A percentile compares a stretch with the other conserved stretches of the same genome.
Conservation (phyloP, 2,329 filamentous ascomycete species). For the Periconia sp. region DNA sequence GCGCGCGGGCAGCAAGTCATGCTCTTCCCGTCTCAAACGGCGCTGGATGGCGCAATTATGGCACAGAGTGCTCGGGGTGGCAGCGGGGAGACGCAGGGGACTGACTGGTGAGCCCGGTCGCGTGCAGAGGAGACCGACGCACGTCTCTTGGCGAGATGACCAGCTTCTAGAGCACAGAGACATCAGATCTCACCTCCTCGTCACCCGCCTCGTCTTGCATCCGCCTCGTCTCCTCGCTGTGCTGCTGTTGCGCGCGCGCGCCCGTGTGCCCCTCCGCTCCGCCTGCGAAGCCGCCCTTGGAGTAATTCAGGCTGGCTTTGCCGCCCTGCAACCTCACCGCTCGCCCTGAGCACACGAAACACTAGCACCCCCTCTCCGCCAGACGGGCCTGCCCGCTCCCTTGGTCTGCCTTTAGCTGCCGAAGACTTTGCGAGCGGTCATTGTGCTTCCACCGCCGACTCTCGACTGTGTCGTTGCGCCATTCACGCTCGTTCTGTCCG, state of each 20-base stretch:
- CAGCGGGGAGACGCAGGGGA: constrained; percentile 6
- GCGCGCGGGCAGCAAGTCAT: constrained; percentile 8
- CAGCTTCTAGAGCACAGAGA: not conserved
- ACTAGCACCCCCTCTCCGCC: constrained; percentile 22
- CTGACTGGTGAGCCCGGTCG: too few relatives aligned
- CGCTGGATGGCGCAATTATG: constrained; percentile 8
- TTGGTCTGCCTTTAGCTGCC: not conserved
- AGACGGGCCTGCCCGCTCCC: constrained; percentile 6
- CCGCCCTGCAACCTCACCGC: constrained; percentile 11
- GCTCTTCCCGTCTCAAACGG: constrained; percentile 14
- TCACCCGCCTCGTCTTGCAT: constrained; percentile 15
- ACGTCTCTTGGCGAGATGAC: constrained; percentile 5
- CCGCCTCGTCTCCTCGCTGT: constrained; percentile 10
- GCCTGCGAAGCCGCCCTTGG: not conserved
- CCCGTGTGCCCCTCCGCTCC: constrained; percentile 4
- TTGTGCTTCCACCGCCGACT: too few relatives aligned
- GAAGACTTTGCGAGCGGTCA: too few relatives aligned
- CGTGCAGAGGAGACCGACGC: constrained; percentile 5
- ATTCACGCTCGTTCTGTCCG: constrained; percentile 2
- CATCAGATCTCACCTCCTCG: constrained; percentile 9
- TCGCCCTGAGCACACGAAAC: constrained; percentile 23
- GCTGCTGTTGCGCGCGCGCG: constrained; percentile 5
- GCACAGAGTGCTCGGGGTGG: not conserved
- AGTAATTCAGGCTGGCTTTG: constrained; percentile 4
- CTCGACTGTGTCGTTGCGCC: too few relatives aligned